Evolutionary conservation across 805 yeast species (phyloP).

Genomic region (Saccharomycopsis fermentans): DNA sequence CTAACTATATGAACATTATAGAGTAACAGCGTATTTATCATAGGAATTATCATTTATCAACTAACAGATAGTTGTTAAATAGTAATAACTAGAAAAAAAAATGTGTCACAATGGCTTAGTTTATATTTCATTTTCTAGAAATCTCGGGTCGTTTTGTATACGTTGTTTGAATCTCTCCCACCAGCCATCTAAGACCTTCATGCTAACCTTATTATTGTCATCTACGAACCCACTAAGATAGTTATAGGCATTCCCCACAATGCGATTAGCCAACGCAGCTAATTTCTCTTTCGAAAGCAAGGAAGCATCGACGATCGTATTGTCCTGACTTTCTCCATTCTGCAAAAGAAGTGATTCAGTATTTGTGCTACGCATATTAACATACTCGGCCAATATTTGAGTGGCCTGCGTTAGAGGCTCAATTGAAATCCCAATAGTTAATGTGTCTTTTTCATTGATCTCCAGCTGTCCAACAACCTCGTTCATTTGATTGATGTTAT

Average conservation of each 20-base stretch:
- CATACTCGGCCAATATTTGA: constrained; percentile 36
- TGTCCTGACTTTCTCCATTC: not conserved
- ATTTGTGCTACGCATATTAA: not conserved
- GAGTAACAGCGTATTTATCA: too few species aligned
- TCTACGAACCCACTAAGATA: constrained; percentile 84
- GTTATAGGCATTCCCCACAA: constrained; percentile 87
- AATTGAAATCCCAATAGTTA: constrained; percentile 77
- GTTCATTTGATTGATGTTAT: constrained; percentile 14
- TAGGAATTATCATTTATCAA: too few species aligned
- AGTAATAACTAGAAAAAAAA: too few species aligned
- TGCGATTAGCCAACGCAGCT: constrained; percentile 65
- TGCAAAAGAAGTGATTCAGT: not conserved
- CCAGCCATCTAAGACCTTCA: constrained; percentile 86
- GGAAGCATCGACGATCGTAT: not conserved
- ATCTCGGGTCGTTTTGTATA: constrained; percentile 71
- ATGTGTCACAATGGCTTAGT: too few species aligned
- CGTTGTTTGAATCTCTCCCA: constrained; percentile 82
- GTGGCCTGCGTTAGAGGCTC: constrained; percentile 69
- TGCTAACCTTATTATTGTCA: constrained; percentile 67
- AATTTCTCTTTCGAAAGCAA: constrained; percentile 21
- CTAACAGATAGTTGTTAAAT: too few species aligned
- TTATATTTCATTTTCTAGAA: constrained; percentile 41
- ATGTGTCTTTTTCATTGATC: constrained; percentile 23
- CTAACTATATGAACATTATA: too few species aligned
- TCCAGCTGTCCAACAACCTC: not conserved